These are phyloP conservation scores for Podospora anserina DNA, from an alignment of 495 filamentous ascomycete genomes.

Conservation along the genomic window DNA sequence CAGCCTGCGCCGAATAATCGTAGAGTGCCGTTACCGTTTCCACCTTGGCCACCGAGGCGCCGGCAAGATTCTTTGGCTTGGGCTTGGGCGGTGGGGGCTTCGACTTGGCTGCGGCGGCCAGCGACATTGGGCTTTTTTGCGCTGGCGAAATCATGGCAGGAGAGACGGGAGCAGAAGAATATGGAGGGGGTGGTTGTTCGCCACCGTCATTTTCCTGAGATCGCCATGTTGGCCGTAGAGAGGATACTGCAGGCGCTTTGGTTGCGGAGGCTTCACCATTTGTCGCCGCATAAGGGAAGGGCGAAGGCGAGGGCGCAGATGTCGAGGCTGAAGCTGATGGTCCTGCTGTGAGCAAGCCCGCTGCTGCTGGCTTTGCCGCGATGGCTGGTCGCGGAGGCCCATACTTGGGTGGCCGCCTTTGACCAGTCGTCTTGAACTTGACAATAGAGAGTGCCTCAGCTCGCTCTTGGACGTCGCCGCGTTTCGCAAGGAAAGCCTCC, in stretches of 20 bases:
- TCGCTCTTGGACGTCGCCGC: constrained; percentile 77
- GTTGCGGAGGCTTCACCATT: constrained; percentile 7
- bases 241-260: constrained; percentile 10
- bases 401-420: constrained; percentile 53
- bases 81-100: constrained; percentile 80
- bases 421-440: constrained; percentile 82
- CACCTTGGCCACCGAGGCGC: constrained; percentile 43
- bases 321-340: constrained; percentile 27
- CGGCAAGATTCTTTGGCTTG: constrained; percentile 73
- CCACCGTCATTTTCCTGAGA: constrained; percentile 13
- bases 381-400: constrained; percentile 39
- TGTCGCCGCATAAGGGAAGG: not conserved
- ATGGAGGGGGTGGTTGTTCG: constrained; percentile 52
- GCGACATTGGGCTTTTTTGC: constrained; percentile 38
- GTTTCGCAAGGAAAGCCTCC: constrained; percentile 82
- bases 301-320: constrained; percentile 15
- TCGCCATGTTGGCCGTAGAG: constrained; percentile 25
- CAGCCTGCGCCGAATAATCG: constrained; percentile 94
- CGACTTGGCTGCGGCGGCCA: constrained; percentile 72
- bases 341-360: constrained; percentile 42
- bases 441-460: constrained; percentile 79
- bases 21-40: constrained; percentile 85
- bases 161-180: constrained; percentile 42
- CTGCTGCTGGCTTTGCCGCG: constrained; percentile 40
- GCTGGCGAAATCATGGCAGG: constrained; percentile 17